Evolutionary conservation across 176 grass and related monocot species (phyloP).

Genomic region (Pontederia paniculata): DNA sequence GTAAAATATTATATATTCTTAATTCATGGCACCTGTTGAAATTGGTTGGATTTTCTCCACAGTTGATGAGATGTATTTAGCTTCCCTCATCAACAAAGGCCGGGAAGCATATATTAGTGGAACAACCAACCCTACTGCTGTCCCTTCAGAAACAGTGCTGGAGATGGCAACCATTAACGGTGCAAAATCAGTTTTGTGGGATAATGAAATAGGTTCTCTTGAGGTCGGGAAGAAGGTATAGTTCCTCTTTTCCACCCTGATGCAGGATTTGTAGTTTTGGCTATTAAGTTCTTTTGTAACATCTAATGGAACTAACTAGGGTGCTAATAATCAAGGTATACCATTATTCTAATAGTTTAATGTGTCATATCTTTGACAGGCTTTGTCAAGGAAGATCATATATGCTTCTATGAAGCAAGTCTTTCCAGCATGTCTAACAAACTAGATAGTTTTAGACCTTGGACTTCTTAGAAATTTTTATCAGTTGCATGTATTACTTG

Average conservation of each 20-base stretch:
- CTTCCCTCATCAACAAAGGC: slow-evolving; percentile 93
- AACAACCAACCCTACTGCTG: slow-evolving; percentile 60
- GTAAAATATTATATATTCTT: neutral
- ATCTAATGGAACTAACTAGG: too few species aligned
- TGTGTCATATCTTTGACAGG: too few species aligned
- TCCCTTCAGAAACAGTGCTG: slow-evolving; percentile 58
- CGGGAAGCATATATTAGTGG: slow-evolving; percentile 63
- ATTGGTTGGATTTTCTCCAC: neutral
- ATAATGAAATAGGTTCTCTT: slow-evolving; percentile 80
- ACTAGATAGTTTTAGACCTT: too few species aligned
- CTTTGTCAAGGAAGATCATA: too few species aligned
- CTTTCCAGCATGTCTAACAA: too few species aligned
- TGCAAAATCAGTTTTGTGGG: slow-evolving; percentile 84
- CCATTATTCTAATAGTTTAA: too few species aligned
- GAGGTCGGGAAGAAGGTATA: slow-evolving; percentile 79
- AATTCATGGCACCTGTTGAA: neutral
- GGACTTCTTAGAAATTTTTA: too few species aligned
- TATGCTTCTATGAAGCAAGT: too few species aligned
- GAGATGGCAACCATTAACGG: slow-evolving; percentile 80
- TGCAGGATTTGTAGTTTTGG: slow-evolving; percentile 5
- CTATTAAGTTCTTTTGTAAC: neutral
- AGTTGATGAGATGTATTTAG: slow-evolving; percentile 98
- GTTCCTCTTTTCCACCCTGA: slow-evolving; percentile 12
- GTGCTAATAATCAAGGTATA: too few species aligned
- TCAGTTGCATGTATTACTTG: too few species aligned